Percentiles rank a stretch among this genome's conserved stretches.
Conservation (phyloP, 2,329 filamentous ascomycete species). For the Ascochyta clinopodiicola region DNA sequence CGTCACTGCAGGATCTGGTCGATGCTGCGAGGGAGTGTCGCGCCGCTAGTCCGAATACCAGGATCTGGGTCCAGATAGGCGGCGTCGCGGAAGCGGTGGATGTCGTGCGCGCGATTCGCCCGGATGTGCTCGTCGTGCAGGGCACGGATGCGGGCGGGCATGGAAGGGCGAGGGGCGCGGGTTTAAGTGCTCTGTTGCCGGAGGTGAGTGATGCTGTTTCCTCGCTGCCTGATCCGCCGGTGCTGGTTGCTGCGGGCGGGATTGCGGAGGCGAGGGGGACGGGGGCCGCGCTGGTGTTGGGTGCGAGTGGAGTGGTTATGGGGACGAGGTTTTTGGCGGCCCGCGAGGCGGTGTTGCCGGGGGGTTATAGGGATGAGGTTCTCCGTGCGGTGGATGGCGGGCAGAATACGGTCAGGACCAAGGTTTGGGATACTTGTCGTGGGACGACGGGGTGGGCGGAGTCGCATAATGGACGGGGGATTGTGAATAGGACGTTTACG, state of each 20-base stretch:
- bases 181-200: slow-evolving; percentile 64
- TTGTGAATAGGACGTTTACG: slow-evolving; percentile 62
- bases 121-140: slow-evolving; percentile 68
- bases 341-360: slow-evolving; percentile 55
- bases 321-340: slow-evolving; percentile 70
- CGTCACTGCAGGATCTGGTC: slow-evolving; percentile 47
- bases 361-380: slow-evolving; percentile 59
- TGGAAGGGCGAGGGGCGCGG: slow-evolving; percentile 62
- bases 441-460: slow-evolving; percentile 66
- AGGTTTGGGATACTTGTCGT: slow-evolving; percentile 60
- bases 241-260: slow-evolving; percentile 65
- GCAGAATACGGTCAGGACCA: slow-evolving; percentile 57
- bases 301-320: slow-evolving; percentile 63
- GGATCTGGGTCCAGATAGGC: slow-evolving; percentile 68
- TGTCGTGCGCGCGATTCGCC: slow-evolving; percentile 54
- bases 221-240: slow-evolving; percentile 24
- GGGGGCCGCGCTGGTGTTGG: slow-evolving; percentile 63
- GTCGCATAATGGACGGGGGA: slow-evolving; percentile 63
- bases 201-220: slow-evolving; percentile 61
- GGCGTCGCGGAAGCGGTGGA: slow-evolving; percentile 63
- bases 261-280: slow-evolving; percentile 66
- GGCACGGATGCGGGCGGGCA: slow-evolving; percentile 71
- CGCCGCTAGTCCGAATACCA: slow-evolving; percentile 45
- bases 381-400: slow-evolving; percentile 59
- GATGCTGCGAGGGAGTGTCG: slow-evolving; percentile 44